phyloP scores from a whole-genome alignment of 1,284 basidiomycete genomes.

The Ganoderma lingzhi region DNA sequence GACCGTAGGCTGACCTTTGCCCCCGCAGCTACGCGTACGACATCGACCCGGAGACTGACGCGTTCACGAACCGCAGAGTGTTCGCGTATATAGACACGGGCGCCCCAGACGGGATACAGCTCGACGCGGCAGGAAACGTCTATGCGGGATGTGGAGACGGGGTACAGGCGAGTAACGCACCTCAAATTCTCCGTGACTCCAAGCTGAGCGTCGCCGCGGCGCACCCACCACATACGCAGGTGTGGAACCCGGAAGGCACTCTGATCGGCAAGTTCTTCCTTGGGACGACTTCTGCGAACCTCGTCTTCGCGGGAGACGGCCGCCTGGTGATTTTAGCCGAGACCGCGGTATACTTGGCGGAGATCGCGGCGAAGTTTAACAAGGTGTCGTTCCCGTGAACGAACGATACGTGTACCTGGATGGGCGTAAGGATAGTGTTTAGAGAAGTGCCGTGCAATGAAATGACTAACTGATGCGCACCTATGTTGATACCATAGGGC shows the following conservation, averaged over 20 bases:
- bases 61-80: conserved; percentile 69
- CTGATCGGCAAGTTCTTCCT: conserved; percentile 81
- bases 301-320: conserved; percentile 72
- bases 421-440: not conserved
- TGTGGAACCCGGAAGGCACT: conserved; percentile 69
- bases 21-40: conserved; percentile 72
- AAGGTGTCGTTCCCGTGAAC: conserved; percentile 38
- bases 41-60: conserved; percentile 64
- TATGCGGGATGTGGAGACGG: conserved; percentile 79
- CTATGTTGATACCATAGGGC: too few relatives aligned
- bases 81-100: conserved; percentile 79
- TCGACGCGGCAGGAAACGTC: conserved; percentile 71
- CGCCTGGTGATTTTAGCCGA: conserved; percentile 59
- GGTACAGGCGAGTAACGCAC: conserved; percentile 56
- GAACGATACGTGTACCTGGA: not conserved
- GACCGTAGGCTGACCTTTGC: not conserved
- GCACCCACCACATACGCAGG: too few relatives aligned
- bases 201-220: too few relatives aligned
- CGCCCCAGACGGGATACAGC: conserved; percentile 65
- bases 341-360: conserved; percentile 46
- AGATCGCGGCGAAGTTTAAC: conserved; percentile 54
- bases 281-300: conserved; percentile 64
- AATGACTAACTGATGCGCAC: too few relatives aligned
- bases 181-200: not conserved
- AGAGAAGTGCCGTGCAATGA: not conserved